These are phyloP conservation scores for Candida taoyuanica DNA, from an alignment of 805 yeast species.

Conservation along the genomic window DNA sequence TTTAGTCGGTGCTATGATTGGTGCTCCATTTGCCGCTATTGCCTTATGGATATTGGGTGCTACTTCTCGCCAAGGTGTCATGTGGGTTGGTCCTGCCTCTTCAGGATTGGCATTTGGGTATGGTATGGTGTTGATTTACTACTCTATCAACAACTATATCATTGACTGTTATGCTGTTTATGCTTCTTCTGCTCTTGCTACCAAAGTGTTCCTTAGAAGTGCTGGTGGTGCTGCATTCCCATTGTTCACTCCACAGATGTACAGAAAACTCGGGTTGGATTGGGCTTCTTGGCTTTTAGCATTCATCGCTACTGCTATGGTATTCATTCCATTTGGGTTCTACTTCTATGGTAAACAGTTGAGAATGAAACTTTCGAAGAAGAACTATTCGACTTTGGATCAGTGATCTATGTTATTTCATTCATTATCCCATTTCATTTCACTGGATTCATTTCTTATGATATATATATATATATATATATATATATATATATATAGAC, in stretches of 20 bases:
- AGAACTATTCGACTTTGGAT: constrained; percentile 43
- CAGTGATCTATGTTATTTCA: neutral
- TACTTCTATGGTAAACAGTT: constrained; percentile 60
- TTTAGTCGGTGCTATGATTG: constrained; percentile 74
- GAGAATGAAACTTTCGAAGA: constrained; percentile 63
- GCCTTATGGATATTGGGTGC: constrained; percentile 80
- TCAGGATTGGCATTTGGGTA: constrained; percentile 79
- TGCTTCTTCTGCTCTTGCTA: constrained; percentile 78
- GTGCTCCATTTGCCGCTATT: constrained; percentile 78
- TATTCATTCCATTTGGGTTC: constrained; percentile 65
- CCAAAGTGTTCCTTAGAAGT: constrained; percentile 73
- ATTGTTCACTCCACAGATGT: constrained; percentile 77
- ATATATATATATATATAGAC: too few species aligned
- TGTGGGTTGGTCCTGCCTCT: constrained; percentile 78
- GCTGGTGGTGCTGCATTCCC: constrained; percentile 90
- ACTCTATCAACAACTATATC: constrained; percentile 76
- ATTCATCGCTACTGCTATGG: constrained; percentile 73
- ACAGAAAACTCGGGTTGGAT: constrained; percentile 62
- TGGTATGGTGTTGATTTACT: constrained; percentile 72
- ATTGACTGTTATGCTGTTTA: constrained; percentile 83
- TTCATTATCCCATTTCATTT: neutral
- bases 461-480: too few species aligned
- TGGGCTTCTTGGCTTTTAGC: constrained; percentile 83
- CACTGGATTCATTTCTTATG: neutral
- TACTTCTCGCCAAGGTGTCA: constrained; percentile 61